Percentiles rank a stretch among this genome's conserved stretches.
These are phyloP conservation scores for Cutaneotrichosporon dermatis DNA, from an alignment of 1,284 basidiomycete genomes.

Conservation along the genomic window DNA sequence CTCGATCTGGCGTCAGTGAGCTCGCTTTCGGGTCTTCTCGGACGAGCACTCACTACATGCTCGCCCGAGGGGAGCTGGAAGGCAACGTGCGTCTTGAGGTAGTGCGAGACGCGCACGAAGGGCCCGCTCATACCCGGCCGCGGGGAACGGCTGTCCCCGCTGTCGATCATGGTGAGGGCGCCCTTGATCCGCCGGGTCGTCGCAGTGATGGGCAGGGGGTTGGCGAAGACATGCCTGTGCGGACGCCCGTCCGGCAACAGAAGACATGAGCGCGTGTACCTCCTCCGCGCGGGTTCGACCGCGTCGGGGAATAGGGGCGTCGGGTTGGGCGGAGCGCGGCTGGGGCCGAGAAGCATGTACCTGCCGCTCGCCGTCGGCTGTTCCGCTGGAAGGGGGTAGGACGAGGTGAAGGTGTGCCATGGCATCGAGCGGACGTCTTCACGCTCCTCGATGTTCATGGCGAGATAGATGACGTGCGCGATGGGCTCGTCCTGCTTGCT, in stretches of 20 bases:
- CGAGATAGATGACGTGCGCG: constrained; percentile 32
- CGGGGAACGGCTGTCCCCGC: background rate
- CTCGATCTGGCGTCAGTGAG: constrained; percentile 22
- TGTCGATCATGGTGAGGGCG: background rate
- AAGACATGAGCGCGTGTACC: background rate
- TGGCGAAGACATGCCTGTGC: background rate
- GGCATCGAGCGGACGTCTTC: background rate
- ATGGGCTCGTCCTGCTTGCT: background rate
- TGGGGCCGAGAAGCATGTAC: constrained; percentile 1
- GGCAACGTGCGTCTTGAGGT: constrained; percentile 38
- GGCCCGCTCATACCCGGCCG: constrained; percentile 30
- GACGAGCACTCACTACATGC: constrained; percentile 6
- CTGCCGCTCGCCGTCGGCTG: background rate
- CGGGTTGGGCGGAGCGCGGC: background rate
- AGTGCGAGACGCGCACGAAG: constrained; percentile 40
- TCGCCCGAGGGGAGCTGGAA: constrained; percentile 21
- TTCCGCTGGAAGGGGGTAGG: background rate
- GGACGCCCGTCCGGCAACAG: background rate
- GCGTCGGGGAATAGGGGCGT: background rate
- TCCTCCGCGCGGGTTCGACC: background rate
- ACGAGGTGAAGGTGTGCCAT: background rate
- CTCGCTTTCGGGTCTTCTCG: too few species aligned
- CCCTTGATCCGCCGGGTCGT: background rate
- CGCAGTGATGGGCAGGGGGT: background rate
- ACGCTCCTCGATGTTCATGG: constrained; percentile 46